phyloP scores from a whole-genome alignment of 1,139 yeast species.

The Scheffersomyces stambukii region DNA sequence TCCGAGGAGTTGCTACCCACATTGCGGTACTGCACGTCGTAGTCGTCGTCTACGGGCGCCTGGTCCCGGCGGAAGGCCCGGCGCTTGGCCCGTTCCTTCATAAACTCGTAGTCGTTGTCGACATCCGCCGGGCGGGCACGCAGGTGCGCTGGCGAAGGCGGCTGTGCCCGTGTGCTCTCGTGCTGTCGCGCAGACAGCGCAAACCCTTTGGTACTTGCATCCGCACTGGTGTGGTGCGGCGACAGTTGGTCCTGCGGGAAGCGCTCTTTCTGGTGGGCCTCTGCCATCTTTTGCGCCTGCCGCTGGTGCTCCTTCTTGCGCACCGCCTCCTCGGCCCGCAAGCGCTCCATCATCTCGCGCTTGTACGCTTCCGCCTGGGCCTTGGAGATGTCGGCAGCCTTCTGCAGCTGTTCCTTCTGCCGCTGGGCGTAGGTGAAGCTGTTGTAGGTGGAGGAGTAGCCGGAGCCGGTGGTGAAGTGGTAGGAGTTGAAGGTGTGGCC shows the following conservation, averaged over 20 bases:
- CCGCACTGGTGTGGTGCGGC: slow-evolving; percentile 1
- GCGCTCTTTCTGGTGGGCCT: no score
- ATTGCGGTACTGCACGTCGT: slow-evolving; percentile 1
- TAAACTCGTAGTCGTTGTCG: no score
- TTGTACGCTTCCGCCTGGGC: slow-evolving; percentile 8
- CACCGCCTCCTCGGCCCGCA: slow-evolving; percentile 5
- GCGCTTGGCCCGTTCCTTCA: no score
- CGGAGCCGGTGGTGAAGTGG: not conserved
- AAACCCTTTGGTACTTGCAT: no score
- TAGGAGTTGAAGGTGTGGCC: slow-evolving; percentile 1
- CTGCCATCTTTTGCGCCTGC: not conserved
- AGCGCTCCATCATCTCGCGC: slow-evolving; percentile 9
- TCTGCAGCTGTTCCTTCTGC: slow-evolving; percentile 11
- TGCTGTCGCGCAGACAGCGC: no score
- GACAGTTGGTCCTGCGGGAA: slow-evolving; percentile 3
- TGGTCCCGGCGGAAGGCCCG: no score
- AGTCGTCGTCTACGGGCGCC: no score
- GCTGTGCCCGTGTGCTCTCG: no score
- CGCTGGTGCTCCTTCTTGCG: not conserved
- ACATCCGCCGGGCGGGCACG: no score
- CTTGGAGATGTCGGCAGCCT: slow-evolving; percentile 10
- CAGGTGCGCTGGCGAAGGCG: no score
- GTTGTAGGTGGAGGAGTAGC: not conserved
- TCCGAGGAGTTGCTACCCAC: slow-evolving; percentile 16
- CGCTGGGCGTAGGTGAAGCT: not conserved